A percentile compares a stretch with the other conserved stretches of the same genome.
Conservation (phyloP, 2,329 filamentous ascomycete genomes). For the Myriosclerotinia duriaeana region DNA sequence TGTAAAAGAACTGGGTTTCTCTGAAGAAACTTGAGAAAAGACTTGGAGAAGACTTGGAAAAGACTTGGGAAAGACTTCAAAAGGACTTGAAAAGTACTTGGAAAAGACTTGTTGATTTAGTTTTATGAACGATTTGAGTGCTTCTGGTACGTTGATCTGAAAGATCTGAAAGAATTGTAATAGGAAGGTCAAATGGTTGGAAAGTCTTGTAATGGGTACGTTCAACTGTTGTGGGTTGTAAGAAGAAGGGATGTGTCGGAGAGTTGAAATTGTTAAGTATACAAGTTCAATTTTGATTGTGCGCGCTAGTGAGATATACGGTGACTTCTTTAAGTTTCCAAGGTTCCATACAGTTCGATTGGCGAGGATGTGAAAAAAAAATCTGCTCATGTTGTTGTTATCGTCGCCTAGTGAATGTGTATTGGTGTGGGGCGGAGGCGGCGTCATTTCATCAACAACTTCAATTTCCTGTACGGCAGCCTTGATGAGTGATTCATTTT, state of each 20-base stretch:
- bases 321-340: background rate
- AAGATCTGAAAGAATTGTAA: background rate
- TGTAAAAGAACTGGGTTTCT: background rate
- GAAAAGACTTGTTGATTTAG: no score
- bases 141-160: no score
- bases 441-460: slow-evolving; percentile 1
- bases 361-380: background rate
- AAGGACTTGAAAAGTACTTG: no score
- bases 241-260: background rate
- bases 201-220: background rate
- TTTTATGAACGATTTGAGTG: background rate
- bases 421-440: background rate
- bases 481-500: background rate
- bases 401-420: background rate
- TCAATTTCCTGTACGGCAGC: background rate
- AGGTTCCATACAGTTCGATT: background rate
- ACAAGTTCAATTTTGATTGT: background rate
- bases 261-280: background rate
- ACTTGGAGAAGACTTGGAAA: no score
- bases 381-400: background rate
- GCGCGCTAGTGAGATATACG: background rate
- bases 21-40: no score
- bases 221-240: background rate
- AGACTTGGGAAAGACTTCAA: no score
- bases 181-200: no score